Base-by-base conservation (phyloP, 2,329 filamentous ascomycete genomes). In the Raffaelea albimanens region DNA sequence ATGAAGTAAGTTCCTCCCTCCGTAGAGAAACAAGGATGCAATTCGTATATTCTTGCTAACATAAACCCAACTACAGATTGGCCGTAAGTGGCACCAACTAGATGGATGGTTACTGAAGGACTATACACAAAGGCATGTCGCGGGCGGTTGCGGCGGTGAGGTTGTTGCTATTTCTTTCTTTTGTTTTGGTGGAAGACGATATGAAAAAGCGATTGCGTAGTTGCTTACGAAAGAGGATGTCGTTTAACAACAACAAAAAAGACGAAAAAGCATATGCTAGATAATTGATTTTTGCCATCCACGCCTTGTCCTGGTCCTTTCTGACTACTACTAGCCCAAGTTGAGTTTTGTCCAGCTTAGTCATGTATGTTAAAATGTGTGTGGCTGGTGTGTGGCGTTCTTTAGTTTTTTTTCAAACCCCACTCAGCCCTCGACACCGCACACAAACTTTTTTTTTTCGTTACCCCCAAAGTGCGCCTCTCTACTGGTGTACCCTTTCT, bases 1-100 rank as follows among this genome's bases (percentile, higher is more conserved):
- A 98, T 98, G 93, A 98, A 98, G 87, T 90, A 74, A 68, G 83
- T 75, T 49, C 20, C 14, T 22, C 23, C 29, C 14, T 14, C 7
- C 25, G 25, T 7, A 7, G 7, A 7, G 25, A 29, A 29, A 13
- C 25, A 29, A 29, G 13, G 40, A 14, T 31, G 25, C 52, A 10
- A 47, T 20, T 46, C 3, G 43, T 42, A 25, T 8, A 13, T 31
- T 14, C 14, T 45, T 33, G 25, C 38, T 40, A 18, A 33, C 22
- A 14, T 2, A 25, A 16, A 42, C 14, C 31, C 21, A 39, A 42
- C 34, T 16, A 45, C 44, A 75, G 76, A 58, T 66, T 82, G 62
- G 78, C 79, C 46, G 78, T 82, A 16, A 82, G 78, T 53, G 78
- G 78, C 48, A 82, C 78, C 8, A 82, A 77, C 56, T 82, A 67